phyloP scores from a whole-genome alignment of 192 early-diverging fungal genomes.

The Geosiphon pyriformis region DNA sequence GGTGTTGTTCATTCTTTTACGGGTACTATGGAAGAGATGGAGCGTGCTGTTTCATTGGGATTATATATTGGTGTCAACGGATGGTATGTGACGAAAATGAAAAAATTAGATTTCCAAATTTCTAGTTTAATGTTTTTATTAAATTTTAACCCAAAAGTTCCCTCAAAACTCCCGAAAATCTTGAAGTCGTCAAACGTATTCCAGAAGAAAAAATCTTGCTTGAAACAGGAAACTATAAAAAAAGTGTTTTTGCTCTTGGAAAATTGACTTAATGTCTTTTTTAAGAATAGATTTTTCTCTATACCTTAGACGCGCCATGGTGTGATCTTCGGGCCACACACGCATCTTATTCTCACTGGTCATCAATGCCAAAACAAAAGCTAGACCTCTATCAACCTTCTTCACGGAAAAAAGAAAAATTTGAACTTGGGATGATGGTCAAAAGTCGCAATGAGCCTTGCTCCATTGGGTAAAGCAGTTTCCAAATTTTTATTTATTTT shows the following conservation, averaged over 20 bases:
- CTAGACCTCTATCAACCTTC: constrained; percentile 36
- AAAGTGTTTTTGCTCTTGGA: neutral
- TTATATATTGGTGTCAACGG: constrained; percentile 95
- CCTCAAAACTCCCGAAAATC: constrained; percentile 80
- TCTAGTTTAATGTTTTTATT: neutral
- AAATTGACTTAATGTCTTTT: neutral
- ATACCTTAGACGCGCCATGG: constrained; percentile 72
- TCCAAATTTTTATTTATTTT: neutral
- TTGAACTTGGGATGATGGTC: constrained; percentile 59
- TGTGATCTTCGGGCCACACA: constrained; percentile 87
- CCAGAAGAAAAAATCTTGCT: constrained; percentile 82
- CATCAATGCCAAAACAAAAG: constrained; percentile 24
- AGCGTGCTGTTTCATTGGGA: constrained; percentile 56
- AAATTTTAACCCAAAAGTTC: constrained; percentile 37
- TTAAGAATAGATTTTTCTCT: neutral
- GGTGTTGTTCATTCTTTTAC: constrained; percentile 94
- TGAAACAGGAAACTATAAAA: constrained; percentile 63
- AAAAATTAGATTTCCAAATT: neutral
- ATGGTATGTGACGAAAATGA: constrained; percentile 37
- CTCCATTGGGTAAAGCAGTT: constrained; percentile 46
- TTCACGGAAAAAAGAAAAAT: constrained; percentile 73
- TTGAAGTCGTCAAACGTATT: constrained; percentile 63
- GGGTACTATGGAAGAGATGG: constrained; percentile 61
- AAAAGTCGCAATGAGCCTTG: constrained; percentile 87
- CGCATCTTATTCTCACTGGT: constrained; percentile 63